These are phyloP conservation scores for Sinapis alba DNA, from an alignment of 441 rosid genomes.

Conservation along the genomic window DNA sequence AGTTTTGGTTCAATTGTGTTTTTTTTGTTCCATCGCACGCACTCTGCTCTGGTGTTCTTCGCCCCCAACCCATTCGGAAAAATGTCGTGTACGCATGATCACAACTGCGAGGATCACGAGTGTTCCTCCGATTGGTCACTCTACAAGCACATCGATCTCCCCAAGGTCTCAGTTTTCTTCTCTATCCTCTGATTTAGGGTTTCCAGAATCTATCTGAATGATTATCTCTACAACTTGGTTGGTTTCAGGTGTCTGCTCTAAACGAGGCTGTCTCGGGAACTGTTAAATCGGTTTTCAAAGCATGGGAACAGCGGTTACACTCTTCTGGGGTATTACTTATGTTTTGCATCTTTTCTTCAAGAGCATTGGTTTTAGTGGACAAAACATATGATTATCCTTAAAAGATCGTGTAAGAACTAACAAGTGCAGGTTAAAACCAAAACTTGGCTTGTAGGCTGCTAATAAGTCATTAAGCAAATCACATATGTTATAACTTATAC, in stretches of 20 bases:
- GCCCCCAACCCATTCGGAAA: not conserved
- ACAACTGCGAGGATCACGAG: conserved; percentile 89
- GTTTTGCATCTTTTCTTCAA: not conserved
- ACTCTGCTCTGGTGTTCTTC: not conserved
- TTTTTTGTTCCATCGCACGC: too few species aligned
- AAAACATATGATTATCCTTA: not conserved
- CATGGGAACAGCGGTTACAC: conserved; percentile 86
- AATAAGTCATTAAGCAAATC: too few species aligned
- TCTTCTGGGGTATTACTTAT: conserved; percentile 58
- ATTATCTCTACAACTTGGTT: not conserved
- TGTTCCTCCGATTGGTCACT: conserved; percentile 97
- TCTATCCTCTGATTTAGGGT: not conserved
- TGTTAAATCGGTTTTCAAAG: conserved; percentile 82
- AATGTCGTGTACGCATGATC: conserved; percentile 94
- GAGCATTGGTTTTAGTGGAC: not conserved
- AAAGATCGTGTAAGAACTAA: not conserved
- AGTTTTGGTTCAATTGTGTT: not conserved
- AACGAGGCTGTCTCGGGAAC: conserved; percentile 89
- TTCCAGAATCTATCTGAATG: not conserved
- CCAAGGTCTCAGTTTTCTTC: conserved; percentile 54
- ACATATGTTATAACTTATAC: too few species aligned
- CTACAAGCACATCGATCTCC: conserved; percentile 87
- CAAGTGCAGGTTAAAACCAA: too few species aligned
- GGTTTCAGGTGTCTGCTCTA: conserved; percentile 74
- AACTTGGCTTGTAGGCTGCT: too few species aligned